Conservation (phyloP, 176 grass and related monocot species). For the Carex cristatella region DNA sequence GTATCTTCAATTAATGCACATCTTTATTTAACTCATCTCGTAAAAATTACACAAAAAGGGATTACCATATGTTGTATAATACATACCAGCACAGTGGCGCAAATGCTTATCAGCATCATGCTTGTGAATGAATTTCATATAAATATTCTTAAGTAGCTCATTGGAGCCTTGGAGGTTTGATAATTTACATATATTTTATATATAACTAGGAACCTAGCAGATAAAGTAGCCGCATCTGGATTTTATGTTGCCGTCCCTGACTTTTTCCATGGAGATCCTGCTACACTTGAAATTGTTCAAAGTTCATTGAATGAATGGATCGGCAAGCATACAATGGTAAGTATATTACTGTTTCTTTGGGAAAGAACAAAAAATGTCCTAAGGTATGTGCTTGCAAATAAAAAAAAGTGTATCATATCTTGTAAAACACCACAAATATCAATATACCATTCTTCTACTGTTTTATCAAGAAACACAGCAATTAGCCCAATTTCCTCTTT, state of each 20-base stretch:
- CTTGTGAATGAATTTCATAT: neutral
- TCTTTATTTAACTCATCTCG: neutral
- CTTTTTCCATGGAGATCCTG: constrained; percentile 32
- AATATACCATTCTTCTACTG: neutral
- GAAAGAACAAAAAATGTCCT: neutral
- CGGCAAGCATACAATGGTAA: constrained; percentile 16
- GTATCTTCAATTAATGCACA: neutral
- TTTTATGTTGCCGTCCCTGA: constrained; percentile 32
- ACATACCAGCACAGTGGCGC: neutral
- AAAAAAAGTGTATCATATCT: neutral
- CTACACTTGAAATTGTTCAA: neutral
- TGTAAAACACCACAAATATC: neutral
- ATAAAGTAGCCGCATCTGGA: constrained; percentile 24
- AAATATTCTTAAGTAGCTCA: neutral
- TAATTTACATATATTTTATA: neutral
- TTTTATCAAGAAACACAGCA: neutral
- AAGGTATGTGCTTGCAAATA: neutral
- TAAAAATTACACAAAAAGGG: neutral
- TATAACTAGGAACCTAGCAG: constrained; percentile 27
- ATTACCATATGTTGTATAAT: neutral
- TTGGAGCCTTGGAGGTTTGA: neutral
- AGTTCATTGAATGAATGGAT: neutral
- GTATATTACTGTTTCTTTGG: neutral
- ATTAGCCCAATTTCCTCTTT: neutral
- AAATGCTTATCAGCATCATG: neutral